These are phyloP conservation scores for Stevia rebaudiana DNA, from an alignment of 140 eudicot genomes.

Conservation along the genomic window DNA sequence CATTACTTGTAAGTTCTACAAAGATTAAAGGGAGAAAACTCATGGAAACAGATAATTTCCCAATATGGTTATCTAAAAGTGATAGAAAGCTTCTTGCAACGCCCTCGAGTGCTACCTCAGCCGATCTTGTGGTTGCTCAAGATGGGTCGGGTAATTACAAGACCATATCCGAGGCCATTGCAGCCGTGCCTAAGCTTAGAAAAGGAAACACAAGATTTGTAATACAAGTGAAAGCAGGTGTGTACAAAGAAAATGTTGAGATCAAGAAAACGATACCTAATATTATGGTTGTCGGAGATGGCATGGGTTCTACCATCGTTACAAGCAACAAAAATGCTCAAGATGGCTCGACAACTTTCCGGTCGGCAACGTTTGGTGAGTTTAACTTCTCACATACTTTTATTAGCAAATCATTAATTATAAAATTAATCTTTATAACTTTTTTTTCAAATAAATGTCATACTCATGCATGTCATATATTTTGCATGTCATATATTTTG, in stretches of 20 bases:
- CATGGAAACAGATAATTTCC: conserved; percentile 27
- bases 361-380: conserved; percentile 77
- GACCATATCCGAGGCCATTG: conserved; percentile 57
- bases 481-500: conserved; percentile 16
- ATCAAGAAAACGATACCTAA: conserved; percentile 41
- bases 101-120: conserved; percentile 24
- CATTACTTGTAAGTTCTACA: conserved; percentile 16
- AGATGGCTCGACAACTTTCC: conserved; percentile 62
- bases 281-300: conserved; percentile 62
- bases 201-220: conserved; percentile 41
- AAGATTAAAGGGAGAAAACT: conserved; percentile 35
- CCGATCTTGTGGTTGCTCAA: conserved; percentile 62
- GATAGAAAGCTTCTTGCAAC: conserved; percentile 58
- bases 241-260: conserved; percentile 61
- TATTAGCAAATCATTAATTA: conserved; percentile 11
- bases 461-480: conserved; percentile 24
- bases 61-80: conserved; percentile 43
- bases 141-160: conserved; percentile 66
- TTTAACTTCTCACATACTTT: conserved; percentile 8
- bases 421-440: neutral
- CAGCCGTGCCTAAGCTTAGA: conserved; percentile 34
- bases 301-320: conserved; percentile 52
- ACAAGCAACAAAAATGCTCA: conserved; percentile 37
- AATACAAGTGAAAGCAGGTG: conserved; percentile 58
- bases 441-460: conserved; percentile 20